Conservation (phyloP, 108 stramenopile genomes). For the Nitzschia inconspicua region DNA sequence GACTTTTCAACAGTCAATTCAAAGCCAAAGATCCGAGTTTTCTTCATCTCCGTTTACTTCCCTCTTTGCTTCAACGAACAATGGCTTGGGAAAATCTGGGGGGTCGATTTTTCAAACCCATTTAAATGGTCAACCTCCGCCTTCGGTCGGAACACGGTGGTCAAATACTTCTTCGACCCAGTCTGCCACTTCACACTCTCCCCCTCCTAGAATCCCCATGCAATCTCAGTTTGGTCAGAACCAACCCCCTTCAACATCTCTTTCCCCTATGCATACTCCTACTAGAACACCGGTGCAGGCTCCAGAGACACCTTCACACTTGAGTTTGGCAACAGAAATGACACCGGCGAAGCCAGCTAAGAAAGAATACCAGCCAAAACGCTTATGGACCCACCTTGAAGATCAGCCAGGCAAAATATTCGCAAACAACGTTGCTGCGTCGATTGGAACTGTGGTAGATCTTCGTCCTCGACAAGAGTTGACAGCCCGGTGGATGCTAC, state of each 20-base stretch:
- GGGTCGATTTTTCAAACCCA: too few species aligned
- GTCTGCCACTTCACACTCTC: not conserved
- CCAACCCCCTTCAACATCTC: not conserved
- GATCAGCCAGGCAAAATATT: constrained; percentile 77
- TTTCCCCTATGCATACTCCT: constrained; percentile 24
- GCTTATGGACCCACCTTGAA: constrained; percentile 55
- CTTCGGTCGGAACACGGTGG: too few species aligned
- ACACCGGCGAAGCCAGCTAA: constrained; percentile 20
- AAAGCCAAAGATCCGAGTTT: not conserved
- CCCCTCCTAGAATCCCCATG: not conserved
- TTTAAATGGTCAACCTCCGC: too few species aligned
- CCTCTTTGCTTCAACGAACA: constrained; percentile 14
- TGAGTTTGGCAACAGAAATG: constrained; percentile 7
- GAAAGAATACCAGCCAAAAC: constrained; percentile 44
- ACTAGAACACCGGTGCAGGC: constrained; percentile 16
- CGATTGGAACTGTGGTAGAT: constrained; percentile 34
- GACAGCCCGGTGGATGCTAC: constrained; percentile 74
- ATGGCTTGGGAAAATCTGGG: too few species aligned
- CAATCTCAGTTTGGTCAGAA: not conserved
- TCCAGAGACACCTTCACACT: not conserved
- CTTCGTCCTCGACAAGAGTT: constrained; percentile 69
- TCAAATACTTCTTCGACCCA: not conserved
- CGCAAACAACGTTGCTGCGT: constrained; percentile 47
- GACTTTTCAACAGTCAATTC: not conserved
- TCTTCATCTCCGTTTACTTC: not conserved